These are phyloP conservation scores for Clarireedia sp. DNA, from an alignment of 2,329 filamentous ascomycete genomes.

Conservation along the genomic window DNA sequence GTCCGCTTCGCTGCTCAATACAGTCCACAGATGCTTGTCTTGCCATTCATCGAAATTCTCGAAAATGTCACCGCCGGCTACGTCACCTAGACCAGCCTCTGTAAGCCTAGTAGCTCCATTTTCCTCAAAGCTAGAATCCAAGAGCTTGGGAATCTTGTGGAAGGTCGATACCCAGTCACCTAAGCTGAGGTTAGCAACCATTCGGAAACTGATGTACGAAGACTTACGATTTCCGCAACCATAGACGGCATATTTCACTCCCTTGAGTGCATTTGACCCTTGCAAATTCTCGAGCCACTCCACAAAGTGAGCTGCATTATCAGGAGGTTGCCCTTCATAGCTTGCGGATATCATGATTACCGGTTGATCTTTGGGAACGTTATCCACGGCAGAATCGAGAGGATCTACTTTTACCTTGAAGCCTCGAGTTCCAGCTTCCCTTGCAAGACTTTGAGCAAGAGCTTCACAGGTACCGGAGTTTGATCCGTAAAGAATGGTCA, in stretches of 20 bases:
- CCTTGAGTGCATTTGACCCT: conserved; percentile 38
- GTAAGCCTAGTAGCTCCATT: conserved; percentile 8
- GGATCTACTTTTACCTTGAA: conserved; percentile 45
- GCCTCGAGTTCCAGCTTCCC: conserved; percentile 50
- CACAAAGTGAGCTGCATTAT: conserved; percentile 63
- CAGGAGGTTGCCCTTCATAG: conserved; percentile 67
- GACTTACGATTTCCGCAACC: conserved; percentile 50
- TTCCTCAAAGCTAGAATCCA: conserved; percentile 36
- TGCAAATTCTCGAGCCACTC: conserved; percentile 48
- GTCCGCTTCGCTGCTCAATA: conserved; percentile 13
- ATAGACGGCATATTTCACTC: conserved; percentile 59
- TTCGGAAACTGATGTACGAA: conserved; percentile 28
- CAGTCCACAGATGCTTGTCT: conserved; percentile 46
- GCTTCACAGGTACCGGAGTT: conserved; percentile 70
- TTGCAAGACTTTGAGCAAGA: conserved; percentile 55
- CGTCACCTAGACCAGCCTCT: not conserved
- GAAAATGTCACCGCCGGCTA: conserved; percentile 50
- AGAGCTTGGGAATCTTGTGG: conserved; percentile 56
- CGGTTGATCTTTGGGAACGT: conserved; percentile 51
- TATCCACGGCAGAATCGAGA: conserved; percentile 54
- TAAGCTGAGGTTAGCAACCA: conserved; percentile 23
- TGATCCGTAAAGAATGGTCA: conserved; percentile 66
- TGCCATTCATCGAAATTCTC: conserved; percentile 62
- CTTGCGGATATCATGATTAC: conserved; percentile 61
- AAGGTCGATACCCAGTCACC: conserved; percentile 52